A percentile compares a stretch with the other conserved stretches of the same genome.
Evolutionary conservation across 2,329 filamentous ascomycete species (phyloP).

Genomic region (Aotearoamyces nothofagi): DNA sequence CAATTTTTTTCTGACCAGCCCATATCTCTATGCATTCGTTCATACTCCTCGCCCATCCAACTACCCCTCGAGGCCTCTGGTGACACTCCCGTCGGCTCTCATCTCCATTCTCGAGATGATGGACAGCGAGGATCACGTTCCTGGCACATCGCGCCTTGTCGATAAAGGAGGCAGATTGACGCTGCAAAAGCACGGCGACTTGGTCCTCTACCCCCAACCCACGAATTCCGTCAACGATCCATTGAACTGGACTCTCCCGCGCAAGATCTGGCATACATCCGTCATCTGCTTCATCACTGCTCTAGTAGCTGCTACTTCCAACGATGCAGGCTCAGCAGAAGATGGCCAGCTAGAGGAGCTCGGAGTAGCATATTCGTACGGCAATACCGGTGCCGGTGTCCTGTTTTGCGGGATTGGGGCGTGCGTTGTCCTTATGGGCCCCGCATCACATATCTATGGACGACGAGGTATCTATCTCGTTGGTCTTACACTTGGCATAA

Average conservation of each 20-base stretch:
- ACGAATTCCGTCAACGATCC: constrained; percentile 35
- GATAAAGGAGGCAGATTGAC: constrained; percentile 8
- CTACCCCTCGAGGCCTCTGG: too few relatives aligned
- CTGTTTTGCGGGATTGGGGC: constrained; percentile 40
- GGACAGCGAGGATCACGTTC: constrained; percentile 8
- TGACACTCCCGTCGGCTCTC: too few relatives aligned
- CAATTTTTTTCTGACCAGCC: too few relatives aligned
- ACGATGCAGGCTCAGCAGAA: constrained; percentile 35
- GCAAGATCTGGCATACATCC: too few relatives aligned
- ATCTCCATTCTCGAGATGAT: too few relatives aligned
- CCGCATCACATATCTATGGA: constrained; percentile 37
- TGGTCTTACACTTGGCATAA: constrained; percentile 30
- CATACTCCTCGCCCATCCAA: too few relatives aligned
- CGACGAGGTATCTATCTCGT: constrained; percentile 37
- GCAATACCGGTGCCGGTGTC: constrained; percentile 41
- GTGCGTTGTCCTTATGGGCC: constrained; percentile 35
- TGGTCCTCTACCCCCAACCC: too few relatives aligned
- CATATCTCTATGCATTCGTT: too few relatives aligned
- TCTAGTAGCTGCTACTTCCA: constrained; percentile 38
- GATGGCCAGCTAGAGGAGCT: constrained; percentile 33
- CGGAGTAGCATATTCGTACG: constrained; percentile 32
- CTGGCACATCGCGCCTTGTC: constrained; percentile 11
- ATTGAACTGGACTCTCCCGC: constrained; percentile 30
- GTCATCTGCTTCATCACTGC: constrained; percentile 37
- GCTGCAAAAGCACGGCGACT: constrained; percentile 20